Base-by-base conservation (phyloP, 2,329 filamentous ascomycete species). In the Ophiostoma sp. region DNA sequence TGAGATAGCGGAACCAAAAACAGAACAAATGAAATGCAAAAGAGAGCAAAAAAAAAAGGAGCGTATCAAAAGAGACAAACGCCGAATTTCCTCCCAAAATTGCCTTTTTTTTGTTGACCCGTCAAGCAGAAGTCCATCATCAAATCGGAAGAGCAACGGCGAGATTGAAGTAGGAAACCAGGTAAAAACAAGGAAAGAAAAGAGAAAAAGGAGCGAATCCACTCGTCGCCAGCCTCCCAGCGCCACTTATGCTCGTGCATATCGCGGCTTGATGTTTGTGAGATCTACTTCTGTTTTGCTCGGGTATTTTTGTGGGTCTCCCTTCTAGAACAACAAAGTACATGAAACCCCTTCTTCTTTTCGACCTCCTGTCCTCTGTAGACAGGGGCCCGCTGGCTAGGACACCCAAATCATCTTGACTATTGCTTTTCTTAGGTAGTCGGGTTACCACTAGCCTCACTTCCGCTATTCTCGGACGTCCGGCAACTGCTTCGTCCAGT, bases 251-350 rank as follows among this genome's bases (percentile, higher is more conserved):
- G 66, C 42, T 52, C n/a, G 45, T 48, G 64, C 28, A 45, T 57
- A 36, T 42, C 48, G 31, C 25, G 52, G 52, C 17, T 11, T 22
- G 22, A 45, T 48, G 22, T 15, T 22, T 52, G 57, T 28, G 25
- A 22, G 11, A 17, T 66, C 31, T 31, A 42, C 15, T 52, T 55
- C 36, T 48, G 36, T 55, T 59, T 61, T 57, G 64, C 55, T 69
- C 55, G 72, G 72, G 72, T 73, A 70, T 73, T 63, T 72, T 36
- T 28, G 36, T 12, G 61, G 33, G 71, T 17, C 17, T 31, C 69
- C 64, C 36, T 61, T 61, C 39, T 63, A 69, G 15, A 63, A 70
- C 52, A 69, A 33, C 33, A 72, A 69, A 55, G 36, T 70, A 73
- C 45, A 55, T 45, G 17, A 36, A 70, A 63, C 28, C 66, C 55